Evolutionary conservation across 2,329 filamentous ascomycete species (phyloP), one percentile per base, ranked within the genome.

Genomic region (Camptophora hylomeconis): DNA sequence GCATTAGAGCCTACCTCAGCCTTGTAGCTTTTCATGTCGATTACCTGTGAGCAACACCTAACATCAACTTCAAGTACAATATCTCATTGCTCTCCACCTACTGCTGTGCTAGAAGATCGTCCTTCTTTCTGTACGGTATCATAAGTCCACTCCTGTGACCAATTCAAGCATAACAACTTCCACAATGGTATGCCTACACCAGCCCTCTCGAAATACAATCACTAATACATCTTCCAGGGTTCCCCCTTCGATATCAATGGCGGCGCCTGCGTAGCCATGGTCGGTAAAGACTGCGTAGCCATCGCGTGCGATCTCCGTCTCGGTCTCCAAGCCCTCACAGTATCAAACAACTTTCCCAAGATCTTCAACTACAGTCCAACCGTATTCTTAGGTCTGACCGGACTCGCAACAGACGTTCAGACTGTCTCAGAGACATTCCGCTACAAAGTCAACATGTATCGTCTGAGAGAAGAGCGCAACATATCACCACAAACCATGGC

Each of bases 381-480:
- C 52, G 82, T 89, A 48, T 94, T 92, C 61, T 80, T 98, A 19
- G 89, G 89, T 32, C 75, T 98, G 37, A 95, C 89, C 4, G 89
- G 89, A 32, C 80, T 98, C 28, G 89, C 89, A 37, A 98, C 89
- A 47, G 89, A 98, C 57, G 84, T 98, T 42, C 73, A 72, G 42
- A 95, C 87, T 46, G 87, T 98, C 45, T 80, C 78, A 48, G 87
- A 98, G 62, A 78, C 95, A 45, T 92, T 98, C 72, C 84, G 89
- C 53, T 95, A 93, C 75, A 98, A 98, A 71, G 83, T 92, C 58
- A 98, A 98, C 72, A 92, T 98, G 81, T 98, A 98, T 72, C 81
- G 89, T 43, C 74, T 98, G 51, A 82, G 89, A 51, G 89, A 98
- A 69, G 89, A 98, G 69, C 84, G 89, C 53, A 72, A 84, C 66